Conservation (phyloP, 2,329 filamentous ascomycete species). For the Corinectria fuckeliana region DNA sequence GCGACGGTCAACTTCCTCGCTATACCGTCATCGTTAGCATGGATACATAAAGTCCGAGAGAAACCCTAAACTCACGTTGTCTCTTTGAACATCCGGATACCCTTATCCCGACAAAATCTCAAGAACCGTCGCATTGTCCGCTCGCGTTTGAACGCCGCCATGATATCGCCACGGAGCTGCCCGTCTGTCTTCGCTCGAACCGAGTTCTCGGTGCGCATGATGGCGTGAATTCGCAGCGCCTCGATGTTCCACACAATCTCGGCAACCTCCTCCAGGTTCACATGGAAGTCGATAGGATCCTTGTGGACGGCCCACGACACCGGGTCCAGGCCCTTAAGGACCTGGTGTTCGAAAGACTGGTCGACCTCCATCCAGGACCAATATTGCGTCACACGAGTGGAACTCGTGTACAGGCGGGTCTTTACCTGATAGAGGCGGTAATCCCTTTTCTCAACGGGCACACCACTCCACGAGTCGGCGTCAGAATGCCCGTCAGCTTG, state of each 20-base stretch:
- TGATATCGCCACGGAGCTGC: conserved; percentile 51
- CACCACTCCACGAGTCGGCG: conserved; percentile 56
- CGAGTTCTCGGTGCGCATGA: conserved; percentile 42
- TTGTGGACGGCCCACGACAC: conserved; percentile 58
- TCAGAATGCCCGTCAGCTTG: conserved; percentile 57
- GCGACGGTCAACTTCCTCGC: conserved; percentile 44
- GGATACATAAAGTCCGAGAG: neutral
- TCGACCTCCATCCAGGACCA: conserved; percentile 57
- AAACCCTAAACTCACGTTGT: conserved; percentile 50
- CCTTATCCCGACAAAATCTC: conserved; percentile 52
- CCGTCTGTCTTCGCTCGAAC: conserved; percentile 39
- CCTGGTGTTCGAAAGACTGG: conserved; percentile 59
- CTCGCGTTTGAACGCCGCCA: conserved; percentile 59
- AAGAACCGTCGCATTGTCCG: conserved; percentile 61
- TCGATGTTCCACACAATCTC: conserved; percentile 54
- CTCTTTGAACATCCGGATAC: conserved; percentile 49
- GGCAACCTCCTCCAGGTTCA: conserved; percentile 54
- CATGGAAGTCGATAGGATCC: conserved; percentile 58
- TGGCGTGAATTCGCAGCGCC: conserved; percentile 51
- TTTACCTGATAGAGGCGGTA: conserved; percentile 62
- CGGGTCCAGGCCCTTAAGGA: conserved; percentile 53
- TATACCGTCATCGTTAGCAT: conserved; percentile 34
- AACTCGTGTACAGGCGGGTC: conserved; percentile 54
- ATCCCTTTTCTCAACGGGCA: conserved; percentile 53
- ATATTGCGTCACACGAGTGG: conserved; percentile 59